Base-by-base conservation (phyloP, 2,329 filamentous ascomycete genomes). In the Aspergillus sp. region DNA sequence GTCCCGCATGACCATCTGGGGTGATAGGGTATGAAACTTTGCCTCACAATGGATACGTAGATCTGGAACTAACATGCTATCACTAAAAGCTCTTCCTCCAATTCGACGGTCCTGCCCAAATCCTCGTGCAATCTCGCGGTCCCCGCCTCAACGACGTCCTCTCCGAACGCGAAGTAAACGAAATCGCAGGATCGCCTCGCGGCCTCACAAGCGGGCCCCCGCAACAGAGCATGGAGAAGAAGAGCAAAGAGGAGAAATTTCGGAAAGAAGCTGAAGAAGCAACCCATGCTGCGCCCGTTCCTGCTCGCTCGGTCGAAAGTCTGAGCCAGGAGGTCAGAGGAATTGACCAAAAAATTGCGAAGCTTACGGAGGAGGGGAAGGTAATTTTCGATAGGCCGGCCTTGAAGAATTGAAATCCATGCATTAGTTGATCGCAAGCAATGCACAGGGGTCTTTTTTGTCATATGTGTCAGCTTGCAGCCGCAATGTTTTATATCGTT, bases 111-210 rank as follows among this genome's bases (percentile, higher is more conserved):
- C 93, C 93, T 2, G 81, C 81, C 5, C 96, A 87, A 2, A 80
- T 98, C 43, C 77, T 97, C 39, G 75, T 98, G 60, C 94, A 95
- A 54, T 94, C 89, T 45, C 82, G 91, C n/a, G 90, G 84, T 12
- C 81, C 88, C 19, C 79, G 86, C 13, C 73, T 95, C 39, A 83
- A 81, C 46, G 91, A 98, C 55, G 80, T 87, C 2, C 74, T 98
- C 55, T 88, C 84, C 4, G 76, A 78, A 23, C 80, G 84, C 44
- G 85, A 98, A 56, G 81, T 97, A 48, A 90, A 95, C 57, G 93
- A 97, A 70, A 87, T 96, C 51, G 91, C 91, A 0, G 85, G 90
- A 62, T 76, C 83, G 5, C 86, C 90, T 27, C 81, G 88, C 0
- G 91, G 90, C 1, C 76, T 78, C 1, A 78, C 87, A 0, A 74